These are phyloP conservation scores for Mangifera indica DNA, from an alignment of 345 rosid species.

Conservation along the genomic window DNA sequence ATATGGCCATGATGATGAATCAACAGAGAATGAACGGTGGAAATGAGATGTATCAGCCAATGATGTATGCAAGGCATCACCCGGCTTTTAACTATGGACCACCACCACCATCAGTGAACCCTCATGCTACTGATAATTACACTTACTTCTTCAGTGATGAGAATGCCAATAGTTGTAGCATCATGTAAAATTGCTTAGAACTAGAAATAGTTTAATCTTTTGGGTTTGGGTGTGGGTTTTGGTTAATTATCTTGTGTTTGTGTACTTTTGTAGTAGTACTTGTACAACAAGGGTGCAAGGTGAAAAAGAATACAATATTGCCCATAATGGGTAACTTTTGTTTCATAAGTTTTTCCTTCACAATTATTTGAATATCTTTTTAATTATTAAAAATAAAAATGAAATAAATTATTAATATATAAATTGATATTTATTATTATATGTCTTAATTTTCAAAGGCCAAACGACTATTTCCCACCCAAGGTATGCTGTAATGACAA, in stretches of 20 bases:
- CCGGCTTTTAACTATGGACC: conserved; percentile 55
- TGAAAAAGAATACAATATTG: conserved; percentile 6
- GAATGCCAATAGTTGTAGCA: conserved; percentile 77
- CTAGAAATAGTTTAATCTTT: conserved; percentile 11
- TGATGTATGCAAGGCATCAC: conserved; percentile 74
- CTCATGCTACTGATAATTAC: conserved; percentile 49
- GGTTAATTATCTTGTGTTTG: not conserved
- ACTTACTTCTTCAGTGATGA: conserved; percentile 84
- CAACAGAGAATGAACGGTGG: conserved; percentile 53
- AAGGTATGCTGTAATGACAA: no score
- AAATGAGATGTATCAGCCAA: conserved; percentile 71
- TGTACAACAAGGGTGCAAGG: conserved; percentile 25
- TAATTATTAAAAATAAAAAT: no score
- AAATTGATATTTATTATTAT: no score
- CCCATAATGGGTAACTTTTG: conserved; percentile 21
- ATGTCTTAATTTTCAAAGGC: no score
- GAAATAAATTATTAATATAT: no score
- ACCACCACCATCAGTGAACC: conserved; percentile 52
- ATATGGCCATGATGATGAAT: conserved; percentile 70
- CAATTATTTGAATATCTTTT: no score
- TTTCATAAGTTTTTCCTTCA: not conserved
- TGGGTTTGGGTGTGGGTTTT: not conserved
- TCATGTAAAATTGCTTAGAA: conserved; percentile 54
- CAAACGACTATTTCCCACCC: no score
- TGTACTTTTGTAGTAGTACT: conserved; percentile 8